Percentiles rank a stretch among this genome's conserved stretches.
phyloP scores from a whole-genome alignment of 1,284 basidiomycete species.

The Fomitopsis palustris region DNA sequence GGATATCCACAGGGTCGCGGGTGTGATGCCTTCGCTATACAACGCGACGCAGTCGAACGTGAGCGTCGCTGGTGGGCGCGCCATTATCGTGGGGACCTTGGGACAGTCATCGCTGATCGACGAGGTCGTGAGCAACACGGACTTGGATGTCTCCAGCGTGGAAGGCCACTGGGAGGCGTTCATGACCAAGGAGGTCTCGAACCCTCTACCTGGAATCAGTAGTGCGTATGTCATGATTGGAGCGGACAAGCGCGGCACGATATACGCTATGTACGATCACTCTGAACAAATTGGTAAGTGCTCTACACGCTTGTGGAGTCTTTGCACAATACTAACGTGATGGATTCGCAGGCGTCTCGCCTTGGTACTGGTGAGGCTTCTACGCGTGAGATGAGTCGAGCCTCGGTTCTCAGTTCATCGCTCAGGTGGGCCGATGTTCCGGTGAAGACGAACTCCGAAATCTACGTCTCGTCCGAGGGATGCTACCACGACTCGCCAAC shows the following conservation, averaged over 20 bases:
- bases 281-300: constrained; percentile 66
- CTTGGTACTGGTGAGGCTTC: constrained; percentile 33
- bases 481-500: constrained; percentile 66
- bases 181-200: constrained; percentile 45
- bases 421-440: constrained; percentile 70
- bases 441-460: constrained; percentile 41
- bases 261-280: constrained; percentile 67
- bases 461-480: constrained; percentile 47
- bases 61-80: constrained; percentile 24
- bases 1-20: constrained; percentile 61
- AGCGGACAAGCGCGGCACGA: constrained; percentile 63
- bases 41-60: constrained; percentile 38
- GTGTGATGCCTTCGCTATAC: constrained; percentile 41
- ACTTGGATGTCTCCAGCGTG: constrained; percentile 52
- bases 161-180: constrained; percentile 66
- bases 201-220: constrained; percentile 54
- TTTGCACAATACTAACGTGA: neutral
- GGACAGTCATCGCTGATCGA: constrained; percentile 58
- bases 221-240: constrained; percentile 67
- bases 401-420: too few species aligned
- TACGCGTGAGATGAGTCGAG: neutral
- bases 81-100: constrained; percentile 65
- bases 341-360: neutral
- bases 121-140: constrained; percentile 48
- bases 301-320: neutral